phyloP scores from a whole-genome alignment of 306 rosid species.

The Trifolium subterraneum region DNA sequence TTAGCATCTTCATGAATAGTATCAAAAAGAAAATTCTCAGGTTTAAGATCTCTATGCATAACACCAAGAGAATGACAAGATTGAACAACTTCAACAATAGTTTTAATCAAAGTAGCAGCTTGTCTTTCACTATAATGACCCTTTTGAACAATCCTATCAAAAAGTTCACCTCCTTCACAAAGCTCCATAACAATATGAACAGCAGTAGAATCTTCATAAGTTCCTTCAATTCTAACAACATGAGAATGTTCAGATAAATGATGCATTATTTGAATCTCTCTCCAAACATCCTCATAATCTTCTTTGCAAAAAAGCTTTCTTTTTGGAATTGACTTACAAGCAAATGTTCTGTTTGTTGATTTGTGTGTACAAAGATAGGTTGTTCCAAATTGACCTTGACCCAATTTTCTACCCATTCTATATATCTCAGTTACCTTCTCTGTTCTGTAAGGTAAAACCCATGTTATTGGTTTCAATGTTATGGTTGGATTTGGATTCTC shows the following conservation, averaged over 20 bases:
- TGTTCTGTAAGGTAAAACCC: constrained; percentile 59
- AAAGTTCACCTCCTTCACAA: constrained; percentile 60
- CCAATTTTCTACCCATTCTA: constrained; percentile 54
- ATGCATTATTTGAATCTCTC: constrained; percentile 75
- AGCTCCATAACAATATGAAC: constrained; percentile 68
- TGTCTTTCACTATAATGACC: constrained; percentile 66
- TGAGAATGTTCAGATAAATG: constrained; percentile 53
- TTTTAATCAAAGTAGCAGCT: constrained; percentile 52
- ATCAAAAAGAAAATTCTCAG: constrained; percentile 62
- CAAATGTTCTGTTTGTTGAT: constrained; percentile 38
- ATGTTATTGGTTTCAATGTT: constrained; percentile 42
- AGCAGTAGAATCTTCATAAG: constrained; percentile 50
- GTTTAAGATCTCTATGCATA: constrained; percentile 67
- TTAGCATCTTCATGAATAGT: constrained; percentile 57
- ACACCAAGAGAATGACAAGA: constrained; percentile 67
- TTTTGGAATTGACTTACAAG: constrained; percentile 65
- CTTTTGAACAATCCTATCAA: constrained; percentile 60
- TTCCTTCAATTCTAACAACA: constrained; percentile 56
- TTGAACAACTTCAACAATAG: constrained; percentile 58
- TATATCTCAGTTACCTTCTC: constrained; percentile 44
- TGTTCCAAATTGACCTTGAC: constrained; percentile 67
- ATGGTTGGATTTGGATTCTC: constrained; percentile 31
- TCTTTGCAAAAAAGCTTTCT: constrained; percentile 56
- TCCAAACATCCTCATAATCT: constrained; percentile 65
- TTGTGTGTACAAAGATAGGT: constrained; percentile 53